phyloP scores from a whole-genome alignment of 2,329 filamentous ascomycete genomes.

The Aspergillus pseudoglaucus region DNA sequence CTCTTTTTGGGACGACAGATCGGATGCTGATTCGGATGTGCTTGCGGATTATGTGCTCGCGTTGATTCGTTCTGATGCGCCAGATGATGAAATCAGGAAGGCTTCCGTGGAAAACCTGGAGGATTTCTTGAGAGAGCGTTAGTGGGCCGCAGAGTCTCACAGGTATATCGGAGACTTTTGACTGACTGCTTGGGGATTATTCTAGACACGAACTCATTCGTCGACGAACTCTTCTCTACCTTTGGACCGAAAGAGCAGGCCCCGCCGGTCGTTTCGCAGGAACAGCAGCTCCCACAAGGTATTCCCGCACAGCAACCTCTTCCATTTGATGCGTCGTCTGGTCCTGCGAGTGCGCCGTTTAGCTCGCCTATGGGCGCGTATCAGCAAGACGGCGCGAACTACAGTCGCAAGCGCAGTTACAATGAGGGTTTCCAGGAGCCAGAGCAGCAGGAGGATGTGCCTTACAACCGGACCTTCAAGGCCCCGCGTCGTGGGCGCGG shows the following conservation, averaged over 20 bases:
- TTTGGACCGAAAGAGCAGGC: conserved; percentile 42
- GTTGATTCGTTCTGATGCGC: conserved; percentile 50
- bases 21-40: conserved; percentile 56
- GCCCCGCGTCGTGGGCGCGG: conserved; percentile 34
- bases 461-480: conserved; percentile 45
- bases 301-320: conserved; percentile 17
- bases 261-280: conserved; percentile 15
- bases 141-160: conserved; percentile 12
- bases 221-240: conserved; percentile 50
- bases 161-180: conserved; percentile 1
- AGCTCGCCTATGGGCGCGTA: conserved; percentile 11
- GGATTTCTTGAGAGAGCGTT: conserved; percentile 53
- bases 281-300: conserved; percentile 18
- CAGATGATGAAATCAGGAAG: conserved; percentile 47
- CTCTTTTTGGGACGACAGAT: conserved; percentile 31
- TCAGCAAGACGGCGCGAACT: conserved; percentile 19
- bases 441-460: conserved; percentile 36
- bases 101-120: conserved; percentile 50
- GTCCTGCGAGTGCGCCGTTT: conserved; percentile 15
- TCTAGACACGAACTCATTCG: conserved; percentile 47
- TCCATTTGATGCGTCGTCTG: conserved; percentile 17
- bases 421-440: conserved; percentile 45
- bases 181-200: conserved; percentile 6
- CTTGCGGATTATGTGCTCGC: conserved; percentile 58
- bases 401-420: conserved; percentile 48